Conservation (phyloP, 208 protist genomes). For the Trypanosoma rangeli region DNA sequence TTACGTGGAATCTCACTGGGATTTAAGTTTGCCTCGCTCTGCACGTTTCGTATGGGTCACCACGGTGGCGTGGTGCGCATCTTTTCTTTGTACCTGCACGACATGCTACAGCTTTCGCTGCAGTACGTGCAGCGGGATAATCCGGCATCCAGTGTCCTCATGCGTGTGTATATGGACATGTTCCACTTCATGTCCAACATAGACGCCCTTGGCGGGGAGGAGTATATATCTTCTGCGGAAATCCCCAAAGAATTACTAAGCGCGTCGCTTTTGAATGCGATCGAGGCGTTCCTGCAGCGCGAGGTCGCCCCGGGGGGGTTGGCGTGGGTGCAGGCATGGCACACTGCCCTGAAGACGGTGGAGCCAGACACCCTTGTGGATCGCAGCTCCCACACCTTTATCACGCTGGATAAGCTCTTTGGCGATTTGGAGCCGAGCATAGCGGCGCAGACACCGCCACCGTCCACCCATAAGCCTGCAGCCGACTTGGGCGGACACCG, state of each 20-base stretch:
- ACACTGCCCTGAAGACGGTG: constrained; percentile 66
- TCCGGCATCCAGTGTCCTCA: constrained; percentile 52
- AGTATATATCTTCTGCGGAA: constrained; percentile 36
- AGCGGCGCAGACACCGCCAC: constrained; percentile 20
- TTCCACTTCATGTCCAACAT: constrained; percentile 91
- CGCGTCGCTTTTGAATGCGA: constrained; percentile 37
- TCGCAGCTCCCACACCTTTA: constrained; percentile 65
- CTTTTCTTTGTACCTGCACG: constrained; percentile 82
- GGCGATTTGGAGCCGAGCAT: constrained; percentile 40
- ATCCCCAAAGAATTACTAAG: constrained; percentile 68
- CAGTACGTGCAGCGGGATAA: constrained; percentile 50
- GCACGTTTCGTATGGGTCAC: constrained; percentile 81
- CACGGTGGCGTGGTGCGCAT: constrained; percentile 59
- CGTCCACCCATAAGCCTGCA: constrained; percentile 19
- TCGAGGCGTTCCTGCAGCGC: constrained; percentile 67
- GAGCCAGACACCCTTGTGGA: constrained; percentile 69
- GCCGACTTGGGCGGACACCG: constrained; percentile 1
- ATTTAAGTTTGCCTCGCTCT: constrained; percentile 80
- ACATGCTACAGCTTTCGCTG: constrained; percentile 78
- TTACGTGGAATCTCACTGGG: constrained; percentile 75
- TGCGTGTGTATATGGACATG: constrained; percentile 83
- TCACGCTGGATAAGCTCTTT: constrained; percentile 65
- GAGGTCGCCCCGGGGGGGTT: constrained; percentile 71
- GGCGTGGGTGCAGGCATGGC: constrained; percentile 78
- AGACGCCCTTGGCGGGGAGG: constrained; percentile 69